These are phyloP conservation scores for Nakazawaea anatomiae DNA, from an alignment of 805 yeast genomes.

Conservation along the genomic window DNA sequence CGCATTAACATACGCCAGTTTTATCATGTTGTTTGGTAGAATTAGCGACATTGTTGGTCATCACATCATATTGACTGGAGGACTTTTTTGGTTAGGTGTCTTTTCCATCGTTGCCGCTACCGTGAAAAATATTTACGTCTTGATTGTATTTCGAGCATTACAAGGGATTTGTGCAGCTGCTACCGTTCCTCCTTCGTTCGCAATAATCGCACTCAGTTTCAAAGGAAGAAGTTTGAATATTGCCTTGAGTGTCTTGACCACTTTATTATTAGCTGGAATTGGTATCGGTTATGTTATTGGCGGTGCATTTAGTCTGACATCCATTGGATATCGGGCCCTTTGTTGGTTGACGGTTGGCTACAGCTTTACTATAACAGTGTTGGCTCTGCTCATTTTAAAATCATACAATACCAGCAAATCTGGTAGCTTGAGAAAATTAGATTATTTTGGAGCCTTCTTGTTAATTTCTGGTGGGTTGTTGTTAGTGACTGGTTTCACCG, in stretches of 20 bases:
- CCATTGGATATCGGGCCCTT: constrained; percentile 32
- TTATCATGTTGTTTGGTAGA: constrained; percentile 36
- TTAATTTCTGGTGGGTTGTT: constrained; percentile 30
- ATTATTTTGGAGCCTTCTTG: constrained; percentile 28
- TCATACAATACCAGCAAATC: neutral
- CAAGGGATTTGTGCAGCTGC: constrained; percentile 40
- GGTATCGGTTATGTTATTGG: constrained; percentile 38
- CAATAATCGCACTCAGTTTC: constrained; percentile 25
- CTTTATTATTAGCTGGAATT: constrained; percentile 23
- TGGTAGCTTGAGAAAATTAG: constrained; percentile 16
- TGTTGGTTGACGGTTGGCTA: constrained; percentile 24
- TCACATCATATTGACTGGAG: constrained; percentile 22
- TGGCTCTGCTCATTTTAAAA: neutral
- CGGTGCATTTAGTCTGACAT: constrained; percentile 31
- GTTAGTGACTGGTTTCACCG: constrained; percentile 37
- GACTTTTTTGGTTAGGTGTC: constrained; percentile 18
- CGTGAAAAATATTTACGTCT: constrained; percentile 26
- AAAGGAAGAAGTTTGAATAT: constrained; percentile 20
- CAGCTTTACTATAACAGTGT: neutral
- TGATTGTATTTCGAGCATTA: constrained; percentile 37
- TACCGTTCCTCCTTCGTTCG: constrained; percentile 31
- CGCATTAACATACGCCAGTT: constrained; percentile 37
- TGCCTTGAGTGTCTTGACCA: constrained; percentile 22
- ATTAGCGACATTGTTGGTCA: constrained; percentile 36
- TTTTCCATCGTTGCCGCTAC: constrained; percentile 28